A percentile compares a stretch with the other conserved stretches of the same genome.
These are phyloP conservation scores for Diplodia mutila DNA, from an alignment of 2,329 filamentous ascomycete genomes.

Conservation along the genomic window DNA sequence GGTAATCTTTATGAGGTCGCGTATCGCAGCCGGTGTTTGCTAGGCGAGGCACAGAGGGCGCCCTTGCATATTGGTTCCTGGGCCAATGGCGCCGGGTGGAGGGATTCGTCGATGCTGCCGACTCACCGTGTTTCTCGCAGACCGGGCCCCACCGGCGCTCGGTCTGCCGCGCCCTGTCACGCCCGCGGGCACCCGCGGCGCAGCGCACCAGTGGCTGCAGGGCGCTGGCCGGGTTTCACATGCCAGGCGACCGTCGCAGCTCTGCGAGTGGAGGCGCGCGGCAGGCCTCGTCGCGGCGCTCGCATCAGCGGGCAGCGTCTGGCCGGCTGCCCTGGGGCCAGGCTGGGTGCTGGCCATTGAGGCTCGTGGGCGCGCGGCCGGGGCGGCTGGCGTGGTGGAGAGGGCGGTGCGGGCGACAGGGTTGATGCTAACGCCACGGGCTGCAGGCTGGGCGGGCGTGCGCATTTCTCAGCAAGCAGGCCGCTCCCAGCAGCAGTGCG, in stretches of 20 bases:
- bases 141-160: constrained; percentile 10
- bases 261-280: not conserved
- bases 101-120: not conserved
- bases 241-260: constrained; percentile 1
- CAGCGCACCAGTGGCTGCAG: not conserved
- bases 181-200: constrained; percentile 6
- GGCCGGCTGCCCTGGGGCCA: not conserved
- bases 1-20: constrained; percentile 21
- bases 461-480: constrained; percentile 13
- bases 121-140: constrained; percentile 14
- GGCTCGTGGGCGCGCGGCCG: constrained; percentile 9
- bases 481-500: constrained; percentile 11
- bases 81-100: constrained; percentile 9
- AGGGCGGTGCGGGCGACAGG: not conserved
- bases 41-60: constrained; percentile 19
- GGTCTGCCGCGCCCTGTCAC: constrained; percentile 16
- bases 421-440: not conserved
- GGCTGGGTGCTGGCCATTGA: constrained; percentile 9
- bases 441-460: too few relatives aligned
- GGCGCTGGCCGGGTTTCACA: constrained; percentile 23
- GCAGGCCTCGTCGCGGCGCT: not conserved
- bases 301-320: not conserved
- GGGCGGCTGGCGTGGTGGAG: not conserved
- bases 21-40: constrained; percentile 16
- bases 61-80: constrained; percentile 26